A percentile compares a stretch with the other conserved stretches of the same genome.
phyloP scores from a whole-genome alignment of 768 basidiomycete genomes.

The Agaricus subrufescens region DNA sequence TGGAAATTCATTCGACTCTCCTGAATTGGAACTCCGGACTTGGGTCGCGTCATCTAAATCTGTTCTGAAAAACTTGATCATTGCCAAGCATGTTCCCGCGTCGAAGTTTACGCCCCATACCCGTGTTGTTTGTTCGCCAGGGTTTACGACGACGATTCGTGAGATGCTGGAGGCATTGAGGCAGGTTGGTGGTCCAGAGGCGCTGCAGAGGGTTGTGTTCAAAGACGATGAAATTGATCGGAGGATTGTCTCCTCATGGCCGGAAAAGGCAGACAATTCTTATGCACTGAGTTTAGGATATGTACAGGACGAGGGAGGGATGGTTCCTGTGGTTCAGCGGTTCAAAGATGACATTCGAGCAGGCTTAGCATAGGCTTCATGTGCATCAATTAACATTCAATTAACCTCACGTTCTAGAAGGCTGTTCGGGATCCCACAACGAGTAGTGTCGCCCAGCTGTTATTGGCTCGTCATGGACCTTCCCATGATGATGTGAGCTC shows the following conservation, averaged over 20 bases:
- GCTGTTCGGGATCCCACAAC: too few relatives aligned
- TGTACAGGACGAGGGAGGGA: slow-evolving; percentile 39
- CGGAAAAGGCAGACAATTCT: slow-evolving; percentile 38
- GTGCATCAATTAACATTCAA: too few relatives aligned
- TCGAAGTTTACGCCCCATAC: slow-evolving; percentile 36
- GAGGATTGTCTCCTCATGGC: slow-evolving; percentile 45
- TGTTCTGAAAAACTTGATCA: slow-evolving; percentile 48
- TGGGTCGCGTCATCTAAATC: slow-evolving; percentile 51
- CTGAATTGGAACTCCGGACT: slow-evolving; percentile 38
- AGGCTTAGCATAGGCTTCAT: not conserved
- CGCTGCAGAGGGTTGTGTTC: slow-evolving; percentile 41
- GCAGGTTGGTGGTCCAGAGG: slow-evolving; percentile 45
- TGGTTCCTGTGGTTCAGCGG: slow-evolving; percentile 36
- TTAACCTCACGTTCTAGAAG: too few relatives aligned
- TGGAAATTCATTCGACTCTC: slow-evolving; percentile 36
- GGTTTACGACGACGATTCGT: slow-evolving; percentile 51
- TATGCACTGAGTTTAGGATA: slow-evolving; percentile 41
- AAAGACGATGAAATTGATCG: slow-evolving; percentile 38
- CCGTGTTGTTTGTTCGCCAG: slow-evolving; percentile 54
- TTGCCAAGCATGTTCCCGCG: slow-evolving; percentile 42
- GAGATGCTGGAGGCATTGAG: slow-evolving; percentile 51
- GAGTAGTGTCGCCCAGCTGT: not conserved
- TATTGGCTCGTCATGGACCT: not conserved
- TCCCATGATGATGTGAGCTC: too few relatives aligned
- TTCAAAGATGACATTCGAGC: slow-evolving; percentile 19